Evolutionary conservation across 2,329 filamentous ascomycete species (phyloP).

Genomic region (Xylariaceae sp.): DNA sequence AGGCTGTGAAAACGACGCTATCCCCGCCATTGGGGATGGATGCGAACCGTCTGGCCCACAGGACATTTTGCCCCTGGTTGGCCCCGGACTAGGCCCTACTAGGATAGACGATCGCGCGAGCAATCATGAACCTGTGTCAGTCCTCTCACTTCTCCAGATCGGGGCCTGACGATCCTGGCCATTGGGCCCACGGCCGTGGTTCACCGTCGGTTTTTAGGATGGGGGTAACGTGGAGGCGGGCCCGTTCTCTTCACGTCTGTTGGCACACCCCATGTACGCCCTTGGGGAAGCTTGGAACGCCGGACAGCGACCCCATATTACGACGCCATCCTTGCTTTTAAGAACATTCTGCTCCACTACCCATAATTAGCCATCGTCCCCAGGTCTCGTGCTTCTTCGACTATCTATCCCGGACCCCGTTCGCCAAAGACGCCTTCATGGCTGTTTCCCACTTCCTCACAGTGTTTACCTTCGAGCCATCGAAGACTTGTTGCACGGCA

Average conservation of each 20-base stretch:
- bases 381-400: slow-evolving; percentile 2
- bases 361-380: slow-evolving; percentile 12
- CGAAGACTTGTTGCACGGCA: slow-evolving; percentile 5
- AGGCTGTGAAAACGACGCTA: neutral
- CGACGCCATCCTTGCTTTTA: slow-evolving; percentile 9
- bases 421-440: slow-evolving; percentile 10
- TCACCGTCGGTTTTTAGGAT: slow-evolving; percentile 8
- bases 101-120: neutral
- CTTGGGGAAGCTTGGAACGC: slow-evolving; percentile 14
- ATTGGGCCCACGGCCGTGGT: slow-evolving; percentile 2
- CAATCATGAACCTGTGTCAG: slow-evolving; percentile 3
- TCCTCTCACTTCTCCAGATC: slow-evolving; percentile 11
- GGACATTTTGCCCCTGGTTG: neutral
- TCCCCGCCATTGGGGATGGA: neutral
- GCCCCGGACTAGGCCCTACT: neutral
- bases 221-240: slow-evolving; percentile 19
- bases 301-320: slow-evolving; percentile 9
- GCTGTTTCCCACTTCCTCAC: slow-evolving; percentile 5
- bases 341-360: slow-evolving; percentile 1
- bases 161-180: slow-evolving; percentile 9
- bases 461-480: slow-evolving; percentile 6
- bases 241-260: slow-evolving; percentile 10
- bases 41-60: neutral
- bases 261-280: neutral
- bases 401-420: slow-evolving; percentile 6